Evolutionary conservation across 352 stramenopile genomes (phyloP), one percentile per base, ranked within the genome.

Genomic region (Salisapilia sapeloensis): DNA sequence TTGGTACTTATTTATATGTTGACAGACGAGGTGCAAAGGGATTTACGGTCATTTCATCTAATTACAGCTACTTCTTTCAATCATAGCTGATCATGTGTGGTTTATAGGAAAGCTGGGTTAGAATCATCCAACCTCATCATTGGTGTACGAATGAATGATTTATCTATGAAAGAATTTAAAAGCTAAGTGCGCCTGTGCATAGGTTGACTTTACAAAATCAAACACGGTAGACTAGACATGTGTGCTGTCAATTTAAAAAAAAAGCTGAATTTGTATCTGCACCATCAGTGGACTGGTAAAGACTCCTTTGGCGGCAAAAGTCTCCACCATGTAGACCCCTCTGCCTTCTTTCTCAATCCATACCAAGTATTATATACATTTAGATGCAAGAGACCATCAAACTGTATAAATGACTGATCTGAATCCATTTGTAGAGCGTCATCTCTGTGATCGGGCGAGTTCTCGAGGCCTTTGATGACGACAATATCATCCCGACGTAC

Each of bases 401-500:
- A 13, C 19, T 22, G 16, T 26, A 18, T 5, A 24, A 11, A 20
- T 31, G 15, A 10, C 26, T 26, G 4, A 40, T 24, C 35, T 18
- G 38, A 4, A 12, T 36, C 6, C 10, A 35, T 9, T 1, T 39
- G 6, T 20, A 84, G 67, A 65, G 43, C 12, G 74, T 79, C 1
- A 81, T 89, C 34, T 75, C 53, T n/a, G 50, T 77, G 13, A 74
- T 86, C n/a, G 66, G 66, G 10, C 57, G 53, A 14, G 66, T 76
- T 12, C 43, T 87, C 3, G 67, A 75, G 30, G 50, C 61, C 16
- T 84, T 87, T 19, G 72, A 85, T 36, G 72, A 87, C 34, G 72
- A 87, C 36, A 70, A 75, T 23, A 60, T 81, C 25, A 87, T 87
- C 28, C 69, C 71, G 10, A 56, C 62, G 13, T 82, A 51, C 24